Evolutionary conservation across 2,329 filamentous ascomycete genomes (phyloP), one percentile per base, ranked within the genome.

Genomic region (Colletotrichum sp.): DNA sequence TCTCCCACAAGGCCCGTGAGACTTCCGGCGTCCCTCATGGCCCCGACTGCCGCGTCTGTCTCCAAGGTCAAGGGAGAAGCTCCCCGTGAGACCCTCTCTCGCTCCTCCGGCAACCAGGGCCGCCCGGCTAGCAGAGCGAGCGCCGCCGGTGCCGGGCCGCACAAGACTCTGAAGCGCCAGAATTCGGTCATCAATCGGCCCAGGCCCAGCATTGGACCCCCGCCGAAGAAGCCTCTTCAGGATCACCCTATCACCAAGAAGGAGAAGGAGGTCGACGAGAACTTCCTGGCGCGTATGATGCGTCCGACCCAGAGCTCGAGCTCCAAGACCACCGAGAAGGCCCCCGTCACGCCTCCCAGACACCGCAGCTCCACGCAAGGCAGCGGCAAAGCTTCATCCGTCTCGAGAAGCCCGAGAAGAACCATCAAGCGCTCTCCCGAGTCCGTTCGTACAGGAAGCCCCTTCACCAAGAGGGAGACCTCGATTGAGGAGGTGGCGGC

Each of bases 231-330:
- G 77, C 81, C 87, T 12, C 85, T 89, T 75, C 82, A 87, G 82
- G 87, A 89, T 58, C 81, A 87, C 79, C 79, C 89, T 66, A 77
- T 87, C 8, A 82, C 86, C 2, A 89, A 89, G 78, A 87, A 88
- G 75, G 86, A 89, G 30, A 87, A 87, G 62, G 89, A 90, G 21
- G 87, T 94, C 2, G 93, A 95, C 77, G 92, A 94, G 78, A 85
- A 91, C 16, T 96, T 96, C 84, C 85, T 96, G 30, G 94, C 93
- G n/a, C 91, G 94, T 68, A 95, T 96, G 94, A 96, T 93, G 91
- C 88, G 94, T 55, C 94, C 94, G 3, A 96, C 94, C 0, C 90
- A 93, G 59, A 87, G 91, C 61, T 95, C 92, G 7, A 89, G 92
- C 10, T 92, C 88, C 77, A 95, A 95, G 84, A 89, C 90, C 0